A percentile compares a stretch with the other conserved stretches of the same genome.
These are phyloP conservation scores for Leavenworthia alabamica DNA, from an alignment of 345 rosid species.

Conservation along the genomic window DNA sequence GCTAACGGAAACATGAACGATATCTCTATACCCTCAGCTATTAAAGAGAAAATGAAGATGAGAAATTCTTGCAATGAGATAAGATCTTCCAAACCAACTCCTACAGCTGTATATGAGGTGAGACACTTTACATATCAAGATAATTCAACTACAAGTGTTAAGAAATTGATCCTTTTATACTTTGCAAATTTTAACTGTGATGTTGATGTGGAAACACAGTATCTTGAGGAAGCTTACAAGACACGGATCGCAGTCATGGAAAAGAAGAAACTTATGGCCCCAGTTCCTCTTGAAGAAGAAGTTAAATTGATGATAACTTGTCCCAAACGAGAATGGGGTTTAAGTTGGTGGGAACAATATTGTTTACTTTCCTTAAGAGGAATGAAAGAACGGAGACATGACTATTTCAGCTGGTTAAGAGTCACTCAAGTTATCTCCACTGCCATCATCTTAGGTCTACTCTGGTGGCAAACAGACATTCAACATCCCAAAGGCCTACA, in stretches of 20 bases:
- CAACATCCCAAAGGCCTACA: constrained; percentile 51
- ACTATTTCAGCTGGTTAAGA: constrained; percentile 91
- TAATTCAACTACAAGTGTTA: background rate
- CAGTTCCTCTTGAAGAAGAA: constrained; percentile 68
- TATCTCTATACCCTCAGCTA: constrained; percentile 74
- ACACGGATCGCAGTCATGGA: constrained; percentile 51
- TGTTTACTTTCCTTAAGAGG: constrained; percentile 71
- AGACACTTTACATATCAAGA: constrained; percentile 14
- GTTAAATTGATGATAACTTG: constrained; percentile 50
- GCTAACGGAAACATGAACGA: constrained; percentile 80
- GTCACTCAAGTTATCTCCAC: constrained; percentile 88
- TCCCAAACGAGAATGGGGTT: constrained; percentile 73
- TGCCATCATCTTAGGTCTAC: constrained; percentile 75
- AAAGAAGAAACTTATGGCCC: constrained; percentile 65
- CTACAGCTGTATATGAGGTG: constrained; percentile 66
- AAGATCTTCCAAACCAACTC: constrained; percentile 57
- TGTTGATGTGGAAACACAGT: constrained; percentile 44
- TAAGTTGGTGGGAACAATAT: constrained; percentile 87
- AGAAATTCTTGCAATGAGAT: constrained; percentile 34
- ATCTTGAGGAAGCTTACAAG: constrained; percentile 79
- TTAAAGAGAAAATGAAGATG: constrained; percentile 63
- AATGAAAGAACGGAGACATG: constrained; percentile 77
- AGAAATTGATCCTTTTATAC: background rate
- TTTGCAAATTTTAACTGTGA: background rate
- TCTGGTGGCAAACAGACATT: constrained; percentile 93